phyloP scores from a whole-genome alignment of 352 stramenopile genomes.

The Phytophthora quininea region DNA sequence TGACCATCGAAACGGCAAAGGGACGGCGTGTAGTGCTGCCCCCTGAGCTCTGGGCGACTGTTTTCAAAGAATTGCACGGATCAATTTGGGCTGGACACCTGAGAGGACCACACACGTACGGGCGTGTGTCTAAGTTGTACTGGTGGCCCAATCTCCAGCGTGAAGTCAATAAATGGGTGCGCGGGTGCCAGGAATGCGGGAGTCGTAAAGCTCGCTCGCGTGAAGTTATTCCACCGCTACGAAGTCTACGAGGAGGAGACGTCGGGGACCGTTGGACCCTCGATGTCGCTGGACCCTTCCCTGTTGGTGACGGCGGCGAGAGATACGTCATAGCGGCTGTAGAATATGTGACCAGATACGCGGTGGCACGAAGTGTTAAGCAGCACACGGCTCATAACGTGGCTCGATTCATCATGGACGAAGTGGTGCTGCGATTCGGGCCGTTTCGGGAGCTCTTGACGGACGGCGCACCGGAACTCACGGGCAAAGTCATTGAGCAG shows the following conservation, averaged over 20 bases:
- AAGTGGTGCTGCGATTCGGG: neutral
- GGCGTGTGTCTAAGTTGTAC: neutral
- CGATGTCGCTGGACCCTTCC: slow-evolving; percentile 5
- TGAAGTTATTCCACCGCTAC: slow-evolving; percentile 10
- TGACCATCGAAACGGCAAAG: neutral
- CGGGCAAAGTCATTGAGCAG: neutral
- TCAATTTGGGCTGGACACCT: neutral
- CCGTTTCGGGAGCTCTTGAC: neutral
- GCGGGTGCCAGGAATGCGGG: slow-evolving; percentile 16
- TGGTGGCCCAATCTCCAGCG: neutral
- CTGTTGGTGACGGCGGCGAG: neutral
- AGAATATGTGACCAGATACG: neutral
- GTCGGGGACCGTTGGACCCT: slow-evolving; percentile 19
- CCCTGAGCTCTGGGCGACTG: neutral
- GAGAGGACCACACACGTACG: neutral
- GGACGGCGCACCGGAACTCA: neutral
- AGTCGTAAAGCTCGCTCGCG: slow-evolving; percentile 13
- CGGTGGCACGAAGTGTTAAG: neutral
- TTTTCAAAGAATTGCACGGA: neutral
- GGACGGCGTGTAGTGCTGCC: neutral
- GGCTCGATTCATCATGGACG: neutral
- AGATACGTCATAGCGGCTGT: slow-evolving; percentile 9
- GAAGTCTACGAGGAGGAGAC: slow-evolving; percentile 6
- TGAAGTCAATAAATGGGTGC: slow-evolving; percentile 1
- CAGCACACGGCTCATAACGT: neutral